A percentile compares a stretch with the other conserved stretches of the same genome.
Evolutionary conservation across 2,329 filamentous ascomycete genomes (phyloP).

Genomic region (Monosporascus sp.): DNA sequence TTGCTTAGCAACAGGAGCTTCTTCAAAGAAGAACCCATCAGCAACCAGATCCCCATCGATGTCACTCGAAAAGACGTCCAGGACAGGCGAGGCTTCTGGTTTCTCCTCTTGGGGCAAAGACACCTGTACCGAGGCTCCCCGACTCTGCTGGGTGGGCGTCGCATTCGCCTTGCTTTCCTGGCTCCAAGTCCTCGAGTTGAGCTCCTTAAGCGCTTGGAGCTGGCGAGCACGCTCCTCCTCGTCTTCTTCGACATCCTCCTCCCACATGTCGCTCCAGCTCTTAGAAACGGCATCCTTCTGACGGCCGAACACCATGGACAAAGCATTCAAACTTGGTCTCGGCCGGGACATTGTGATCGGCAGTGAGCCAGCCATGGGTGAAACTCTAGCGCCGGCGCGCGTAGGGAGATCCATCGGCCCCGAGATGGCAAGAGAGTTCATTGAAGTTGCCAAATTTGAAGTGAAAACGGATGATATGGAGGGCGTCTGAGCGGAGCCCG

Average conservation of each 20-base stretch:
- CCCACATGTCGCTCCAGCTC: constrained; percentile 99
- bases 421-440: constrained; percentile 64
- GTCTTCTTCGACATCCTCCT: constrained; percentile 79
- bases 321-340: constrained; percentile 59
- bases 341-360: constrained; percentile 78
- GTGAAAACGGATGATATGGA: constrained; percentile 81
- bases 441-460: constrained; percentile 74
- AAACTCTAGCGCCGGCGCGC: constrained; percentile 46
- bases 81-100: constrained; percentile 30
- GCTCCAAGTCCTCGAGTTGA: constrained; percentile 74
- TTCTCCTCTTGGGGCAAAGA: constrained; percentile 38
- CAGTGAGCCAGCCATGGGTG: constrained; percentile 62
- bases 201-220: constrained; percentile 53
- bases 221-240: constrained; percentile 60
- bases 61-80: constrained; percentile 36
- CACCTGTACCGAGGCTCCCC: constrained; percentile 37
- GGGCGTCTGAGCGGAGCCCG: constrained; percentile 67
- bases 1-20: constrained; percentile 41
- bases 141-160: constrained; percentile 28
- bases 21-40: constrained; percentile 70
- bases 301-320: constrained; percentile 75
- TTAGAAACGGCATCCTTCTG: constrained; percentile 80
- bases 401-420: constrained; percentile 35
- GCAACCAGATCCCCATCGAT: constrained; percentile 61
- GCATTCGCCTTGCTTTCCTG: constrained; percentile 58